These are phyloP conservation scores for Penicillium sp. DNA, from an alignment of 2,329 filamentous ascomycete species.

Conservation along the genomic window DNA sequence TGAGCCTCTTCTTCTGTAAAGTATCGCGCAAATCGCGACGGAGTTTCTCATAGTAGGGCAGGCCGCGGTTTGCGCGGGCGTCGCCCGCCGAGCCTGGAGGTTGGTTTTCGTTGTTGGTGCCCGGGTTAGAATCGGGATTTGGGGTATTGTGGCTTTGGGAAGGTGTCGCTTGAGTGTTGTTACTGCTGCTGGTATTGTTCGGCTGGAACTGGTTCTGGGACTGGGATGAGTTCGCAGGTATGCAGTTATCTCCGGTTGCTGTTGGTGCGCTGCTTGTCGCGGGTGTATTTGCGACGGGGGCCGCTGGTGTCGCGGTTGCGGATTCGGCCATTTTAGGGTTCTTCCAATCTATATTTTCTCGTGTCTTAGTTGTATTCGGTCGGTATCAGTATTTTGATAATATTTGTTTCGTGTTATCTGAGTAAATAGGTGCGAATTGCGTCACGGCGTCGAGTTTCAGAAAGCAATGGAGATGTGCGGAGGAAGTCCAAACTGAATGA, in stretches of 20 bases:
- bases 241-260: not conserved
- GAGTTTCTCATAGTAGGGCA: constrained; percentile 75
- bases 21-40: constrained; percentile 70
- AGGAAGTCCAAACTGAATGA: not conserved
- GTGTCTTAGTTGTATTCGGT: not conserved
- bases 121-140: constrained; percentile 23
- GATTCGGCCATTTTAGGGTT: constrained; percentile 46
- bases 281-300: constrained; percentile 22
- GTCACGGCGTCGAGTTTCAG: not conserved
- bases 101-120: constrained; percentile 22
- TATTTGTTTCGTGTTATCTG: not conserved
- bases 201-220: not conserved
- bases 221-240: not conserved
- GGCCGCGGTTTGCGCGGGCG: constrained; percentile 44
- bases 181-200: constrained; percentile 6
- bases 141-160: constrained; percentile 20
- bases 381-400: not conserved
- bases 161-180: constrained; percentile 14
- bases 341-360: not conserved
- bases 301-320: constrained; percentile 29
- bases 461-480: not conserved
- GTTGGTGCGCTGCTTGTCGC: not conserved
- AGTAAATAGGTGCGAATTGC: not conserved
- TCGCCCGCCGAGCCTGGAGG: constrained; percentile 21
- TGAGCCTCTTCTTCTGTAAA: constrained; percentile 66